Conservation (phyloP, 305 asterid genomes). For the Fraxinus dipetala region DNA sequence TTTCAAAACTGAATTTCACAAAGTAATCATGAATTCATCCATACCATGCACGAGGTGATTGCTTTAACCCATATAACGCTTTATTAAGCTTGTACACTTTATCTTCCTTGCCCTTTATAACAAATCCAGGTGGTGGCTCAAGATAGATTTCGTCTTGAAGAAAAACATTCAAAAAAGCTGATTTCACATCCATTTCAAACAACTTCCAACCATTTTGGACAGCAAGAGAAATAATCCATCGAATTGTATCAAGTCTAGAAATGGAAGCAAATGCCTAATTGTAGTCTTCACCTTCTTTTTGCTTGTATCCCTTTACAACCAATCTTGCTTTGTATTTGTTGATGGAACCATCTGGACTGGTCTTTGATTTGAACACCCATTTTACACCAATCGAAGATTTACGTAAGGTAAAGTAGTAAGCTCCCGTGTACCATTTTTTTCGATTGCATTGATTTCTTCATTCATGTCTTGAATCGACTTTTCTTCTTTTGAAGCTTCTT, state of each 20-base stretch:
- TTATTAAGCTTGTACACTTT: not conserved
- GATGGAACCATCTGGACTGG: no score
- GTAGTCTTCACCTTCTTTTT: not conserved
- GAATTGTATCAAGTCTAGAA: not conserved
- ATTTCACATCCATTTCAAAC: not conserved
- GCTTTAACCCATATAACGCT: not conserved
- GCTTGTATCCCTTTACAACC: constrained; percentile 8
- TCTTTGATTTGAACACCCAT: no score
- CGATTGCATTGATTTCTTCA: no score
- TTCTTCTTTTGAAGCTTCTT: not conserved
- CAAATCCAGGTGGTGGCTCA: not conserved
- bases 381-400: no score
- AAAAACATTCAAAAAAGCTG: not conserved
- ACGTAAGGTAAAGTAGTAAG: no score
- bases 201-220: constrained; percentile 6
- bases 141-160: not conserved
- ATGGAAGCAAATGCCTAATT: not conserved
- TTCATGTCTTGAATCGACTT: no score
- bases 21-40: not conserved
- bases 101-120: not conserved
- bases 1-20: not conserved
- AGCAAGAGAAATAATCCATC: no score
- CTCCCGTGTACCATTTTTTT: not conserved
- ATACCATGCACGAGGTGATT: not conserved
- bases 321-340: not conserved